Conservation (phyloP, 2,329 filamentous ascomycete species). For the Mariannaea elegans region DNA sequence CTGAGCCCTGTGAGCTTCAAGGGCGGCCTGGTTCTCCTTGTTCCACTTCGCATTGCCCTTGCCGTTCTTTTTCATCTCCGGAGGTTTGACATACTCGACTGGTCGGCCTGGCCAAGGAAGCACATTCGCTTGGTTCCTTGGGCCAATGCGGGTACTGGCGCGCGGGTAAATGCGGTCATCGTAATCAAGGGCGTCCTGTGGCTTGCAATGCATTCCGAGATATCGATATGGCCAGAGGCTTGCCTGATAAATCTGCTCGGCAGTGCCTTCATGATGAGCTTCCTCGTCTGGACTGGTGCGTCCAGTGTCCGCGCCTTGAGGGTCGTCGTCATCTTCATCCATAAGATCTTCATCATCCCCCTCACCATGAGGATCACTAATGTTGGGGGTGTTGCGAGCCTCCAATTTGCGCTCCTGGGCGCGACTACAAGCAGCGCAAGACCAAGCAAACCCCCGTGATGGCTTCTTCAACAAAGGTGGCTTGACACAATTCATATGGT, state of each 20-base stretch:
- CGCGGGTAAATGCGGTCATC: slow-evolving; percentile 98
- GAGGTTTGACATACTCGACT: slow-evolving; percentile 88
- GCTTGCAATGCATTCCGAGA: slow-evolving; percentile 91
- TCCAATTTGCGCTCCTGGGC: slow-evolving; percentile 95
- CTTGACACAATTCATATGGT: slow-evolving; percentile 98
- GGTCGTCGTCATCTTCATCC: slow-evolving; percentile 77
- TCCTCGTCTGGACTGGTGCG: slow-evolving; percentile 72
- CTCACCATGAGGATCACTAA: slow-evolving; percentile 74
- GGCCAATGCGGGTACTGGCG: slow-evolving; percentile 90
- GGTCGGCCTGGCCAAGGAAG: slow-evolving; percentile 85
- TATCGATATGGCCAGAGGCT: slow-evolving; percentile 98
- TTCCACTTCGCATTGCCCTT: slow-evolving; percentile 81
- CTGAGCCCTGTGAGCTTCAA: slow-evolving; percentile 83
- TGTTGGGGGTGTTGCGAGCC: slow-evolving; percentile 83
- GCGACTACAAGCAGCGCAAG: slow-evolving; percentile 93
- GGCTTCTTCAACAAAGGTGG: slow-evolving; percentile 95
- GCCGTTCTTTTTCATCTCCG: slow-evolving; percentile 83
- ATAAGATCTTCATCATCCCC: slow-evolving; percentile 69
- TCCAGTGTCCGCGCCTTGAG: slow-evolving; percentile 63
- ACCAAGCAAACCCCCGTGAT: slow-evolving; percentile 97
- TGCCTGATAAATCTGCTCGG: slow-evolving; percentile 90
- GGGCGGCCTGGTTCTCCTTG: slow-evolving; percentile 80
- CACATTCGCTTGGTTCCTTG: slow-evolving; percentile 89
- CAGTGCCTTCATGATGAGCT: slow-evolving; percentile 68
- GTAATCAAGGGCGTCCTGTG: slow-evolving; percentile 95